Conservation (phyloP, 169 alveolate genomes). For the Amoebophrya sp. region DNA sequence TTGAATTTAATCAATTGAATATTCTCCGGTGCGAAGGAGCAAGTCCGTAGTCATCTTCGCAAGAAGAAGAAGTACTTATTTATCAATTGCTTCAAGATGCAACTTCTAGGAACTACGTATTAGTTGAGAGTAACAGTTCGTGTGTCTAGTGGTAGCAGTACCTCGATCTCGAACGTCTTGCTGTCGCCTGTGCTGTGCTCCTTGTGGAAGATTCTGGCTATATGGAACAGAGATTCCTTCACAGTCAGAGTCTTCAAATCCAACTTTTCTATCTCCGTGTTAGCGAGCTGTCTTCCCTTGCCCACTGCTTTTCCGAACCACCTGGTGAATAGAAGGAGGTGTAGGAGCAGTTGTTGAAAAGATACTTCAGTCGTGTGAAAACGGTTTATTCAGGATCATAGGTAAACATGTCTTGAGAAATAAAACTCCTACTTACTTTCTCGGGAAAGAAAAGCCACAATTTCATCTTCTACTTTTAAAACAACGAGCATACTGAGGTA, state of each 20-base stretch:
- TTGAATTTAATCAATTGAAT: background rate
- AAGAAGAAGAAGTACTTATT: background rate
- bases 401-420: too few relatives aligned
- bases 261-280: conserved; percentile 82
- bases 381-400: too few relatives aligned
- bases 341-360: background rate
- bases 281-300: conserved; percentile 83
- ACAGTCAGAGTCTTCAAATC: conserved; percentile 49
- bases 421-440: too few relatives aligned
- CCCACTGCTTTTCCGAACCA: conserved; percentile 88
- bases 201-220: conserved; percentile 17
- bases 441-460: too few relatives aligned
- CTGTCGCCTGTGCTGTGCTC: background rate
- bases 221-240: conserved; percentile 50
- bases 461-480: too few relatives aligned
- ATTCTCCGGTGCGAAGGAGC: background rate
- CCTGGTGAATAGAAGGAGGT: conserved; percentile 49
- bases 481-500: too few relatives aligned
- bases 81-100: background rate
- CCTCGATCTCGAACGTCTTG: conserved; percentile 16
- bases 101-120: background rate
- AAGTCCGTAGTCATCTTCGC: background rate
- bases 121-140: too few relatives aligned
- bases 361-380: too few relatives aligned
- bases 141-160: too few relatives aligned